Conservation (phyloP, 2,329 filamentous ascomycete genomes). For the Stachybotrys chlorohalonatus region DNA sequence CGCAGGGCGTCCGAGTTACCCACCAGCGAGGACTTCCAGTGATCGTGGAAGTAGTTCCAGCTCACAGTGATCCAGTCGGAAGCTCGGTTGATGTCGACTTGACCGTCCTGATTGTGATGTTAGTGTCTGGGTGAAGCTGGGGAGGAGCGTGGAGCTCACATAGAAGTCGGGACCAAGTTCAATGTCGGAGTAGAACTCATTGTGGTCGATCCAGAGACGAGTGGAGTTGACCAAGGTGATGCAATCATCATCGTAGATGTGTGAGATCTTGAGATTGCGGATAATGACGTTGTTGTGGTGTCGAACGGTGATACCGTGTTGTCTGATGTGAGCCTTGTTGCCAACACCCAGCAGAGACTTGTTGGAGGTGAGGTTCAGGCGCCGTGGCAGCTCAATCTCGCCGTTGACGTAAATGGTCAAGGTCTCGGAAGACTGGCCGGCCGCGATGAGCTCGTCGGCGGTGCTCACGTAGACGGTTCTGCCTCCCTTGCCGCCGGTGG, state of each 20-base stretch:
- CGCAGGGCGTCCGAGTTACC: slow-evolving; percentile 30
- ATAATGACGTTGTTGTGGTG: slow-evolving; percentile 29
- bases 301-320: slow-evolving; percentile 24
- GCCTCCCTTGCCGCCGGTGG: slow-evolving; percentile 32
- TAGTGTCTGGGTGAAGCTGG: background rate
- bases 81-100: slow-evolving; percentile 33
- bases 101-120: slow-evolving; percentile 25
- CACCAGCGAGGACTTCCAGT: slow-evolving; percentile 36
- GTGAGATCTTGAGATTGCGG: slow-evolving; percentile 25
- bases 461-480: slow-evolving; percentile 36
- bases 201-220: slow-evolving; percentile 37
- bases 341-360: slow-evolving; percentile 31
- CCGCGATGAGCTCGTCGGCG: slow-evolving; percentile 30
- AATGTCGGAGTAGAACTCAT: slow-evolving; percentile 34
- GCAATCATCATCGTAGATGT: slow-evolving; percentile 29
- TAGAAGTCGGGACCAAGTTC: slow-evolving; percentile 27
- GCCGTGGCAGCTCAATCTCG: slow-evolving; percentile 20
- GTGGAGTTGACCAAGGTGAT: slow-evolving; percentile 35
- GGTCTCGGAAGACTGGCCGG: slow-evolving; percentile 30
- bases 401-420: slow-evolving; percentile 32
- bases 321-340: slow-evolving; percentile 22
- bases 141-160: slow-evolving; percentile 7
- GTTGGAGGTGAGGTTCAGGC: slow-evolving; percentile 34
- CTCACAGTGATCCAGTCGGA: slow-evolving; percentile 36
- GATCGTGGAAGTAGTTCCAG: slow-evolving; percentile 40